Conservation (phyloP, 306 rosid species). For the Begonia loranthoides region DNA sequence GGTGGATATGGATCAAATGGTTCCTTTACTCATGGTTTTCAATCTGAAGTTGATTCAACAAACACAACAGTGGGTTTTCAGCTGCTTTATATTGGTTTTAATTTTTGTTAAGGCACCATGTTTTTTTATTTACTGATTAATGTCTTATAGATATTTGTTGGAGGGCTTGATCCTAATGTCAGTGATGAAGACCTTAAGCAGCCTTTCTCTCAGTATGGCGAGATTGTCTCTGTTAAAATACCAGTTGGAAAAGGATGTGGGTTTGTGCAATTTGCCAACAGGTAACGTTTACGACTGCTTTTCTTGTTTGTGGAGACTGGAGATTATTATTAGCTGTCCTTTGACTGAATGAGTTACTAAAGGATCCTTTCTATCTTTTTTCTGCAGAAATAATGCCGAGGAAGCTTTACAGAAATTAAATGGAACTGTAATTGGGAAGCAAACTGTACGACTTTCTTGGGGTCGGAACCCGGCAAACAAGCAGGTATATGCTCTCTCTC, state of each 20-base stretch:
- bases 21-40: constrained; percentile 35
- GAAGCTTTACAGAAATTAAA: constrained; percentile 88
- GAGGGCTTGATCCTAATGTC: constrained; percentile 92
- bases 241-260: constrained; percentile 98
- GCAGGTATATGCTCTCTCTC: constrained; percentile 33
- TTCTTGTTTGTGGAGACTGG: too few relatives aligned
- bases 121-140: constrained; percentile 15
- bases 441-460: constrained; percentile 96
- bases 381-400: constrained; percentile 75
- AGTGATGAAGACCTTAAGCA: constrained; percentile 96
- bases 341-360: constrained; percentile 1
- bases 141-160: constrained; percentile 75
- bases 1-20: constrained; percentile 78
- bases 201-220: constrained; percentile 76
- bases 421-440: constrained; percentile 75
- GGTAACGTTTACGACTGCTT: constrained; percentile 23
- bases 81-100: constrained; percentile 4
- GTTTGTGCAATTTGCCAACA: constrained; percentile 84
- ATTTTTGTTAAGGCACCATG: background rate
- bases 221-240: constrained; percentile 87
- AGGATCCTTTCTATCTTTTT: constrained; percentile 15
- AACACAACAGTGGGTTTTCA: constrained; percentile 74
- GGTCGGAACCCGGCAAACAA: constrained; percentile 99
- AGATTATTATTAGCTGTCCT: too few relatives aligned
- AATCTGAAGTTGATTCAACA: constrained; percentile 69